Conservation (phyloP, 176 grass and related monocot genomes). For the Cenchrus fungigraminus region DNA sequence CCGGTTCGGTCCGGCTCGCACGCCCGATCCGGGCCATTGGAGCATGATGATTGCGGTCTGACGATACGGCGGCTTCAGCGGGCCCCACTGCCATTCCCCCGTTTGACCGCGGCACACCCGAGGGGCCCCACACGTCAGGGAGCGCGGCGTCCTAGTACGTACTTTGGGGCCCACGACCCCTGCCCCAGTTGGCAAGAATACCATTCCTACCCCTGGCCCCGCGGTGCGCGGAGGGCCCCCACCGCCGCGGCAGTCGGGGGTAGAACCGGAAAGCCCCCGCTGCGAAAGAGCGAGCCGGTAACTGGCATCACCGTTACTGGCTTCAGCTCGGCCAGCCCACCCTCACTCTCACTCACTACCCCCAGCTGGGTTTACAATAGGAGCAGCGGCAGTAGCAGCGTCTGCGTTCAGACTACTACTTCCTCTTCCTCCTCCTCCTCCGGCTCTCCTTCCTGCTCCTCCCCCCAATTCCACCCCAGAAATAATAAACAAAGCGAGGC, state of each 20-base stretch:
- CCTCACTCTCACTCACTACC: neutral
- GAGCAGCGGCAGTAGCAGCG: slow-evolving; percentile 13
- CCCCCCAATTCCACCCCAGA: slow-evolving; percentile 27
- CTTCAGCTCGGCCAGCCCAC: neutral
- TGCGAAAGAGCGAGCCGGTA: neutral
- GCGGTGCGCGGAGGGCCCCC: no score
- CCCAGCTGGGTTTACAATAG: slow-evolving; percentile 27
- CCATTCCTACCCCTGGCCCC: neutral
- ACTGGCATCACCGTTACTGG: neutral
- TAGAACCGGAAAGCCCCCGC: neutral
- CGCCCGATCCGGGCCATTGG: no score
- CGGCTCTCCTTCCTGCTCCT: neutral
- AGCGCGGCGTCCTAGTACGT: neutral
- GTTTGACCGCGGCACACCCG: slow-evolving; percentile 27
- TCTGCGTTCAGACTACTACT: slow-evolving; percentile 47
- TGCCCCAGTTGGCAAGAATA: neutral
- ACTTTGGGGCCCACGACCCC: neutral
- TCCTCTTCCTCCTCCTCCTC: neutral
- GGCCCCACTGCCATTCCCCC: neutral
- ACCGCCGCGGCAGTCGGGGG: neutral
- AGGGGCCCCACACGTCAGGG: neutral
- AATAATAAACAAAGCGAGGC: slow-evolving; percentile 44
- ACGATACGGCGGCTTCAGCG: neutral
- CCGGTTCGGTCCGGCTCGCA: no score
- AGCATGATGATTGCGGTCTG: neutral